Conservation (phyloP, 108 stramenopile species). For the Pseudonitzschia pungens region DNA sequence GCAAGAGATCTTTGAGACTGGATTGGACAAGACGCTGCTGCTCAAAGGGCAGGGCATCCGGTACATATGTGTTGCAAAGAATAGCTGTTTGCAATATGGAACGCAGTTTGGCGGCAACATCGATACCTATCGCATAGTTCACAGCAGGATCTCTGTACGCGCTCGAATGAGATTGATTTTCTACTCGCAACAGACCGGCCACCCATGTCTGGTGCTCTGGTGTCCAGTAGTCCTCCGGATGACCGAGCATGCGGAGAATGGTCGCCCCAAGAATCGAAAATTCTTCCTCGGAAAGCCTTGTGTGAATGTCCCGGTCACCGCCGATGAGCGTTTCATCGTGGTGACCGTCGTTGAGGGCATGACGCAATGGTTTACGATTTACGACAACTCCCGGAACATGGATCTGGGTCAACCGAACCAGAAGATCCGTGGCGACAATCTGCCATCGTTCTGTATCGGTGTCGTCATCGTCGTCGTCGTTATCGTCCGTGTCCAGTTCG, state of each 20-base stretch:
- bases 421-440: conserved; percentile 7
- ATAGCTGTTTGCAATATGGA: conserved; percentile 6
- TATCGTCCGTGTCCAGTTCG: neutral
- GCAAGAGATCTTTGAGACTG: neutral
- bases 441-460: neutral
- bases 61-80: conserved; percentile 13
- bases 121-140: too few species aligned
- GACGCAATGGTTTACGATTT: too few species aligned
- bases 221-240: conserved; percentile 20
- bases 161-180: neutral
- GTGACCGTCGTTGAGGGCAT: too few species aligned
- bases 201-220: conserved; percentile 17
- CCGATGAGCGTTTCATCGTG: neutral
- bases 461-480: conserved; percentile 1
- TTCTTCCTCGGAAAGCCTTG: neutral
- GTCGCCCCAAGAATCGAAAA: conserved; percentile 17
- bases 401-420: conserved; percentile 15
- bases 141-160: too few species aligned
- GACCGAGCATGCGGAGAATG: conserved; percentile 15
- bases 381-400: neutral
- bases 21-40: neutral
- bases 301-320: neutral
- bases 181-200: neutral
- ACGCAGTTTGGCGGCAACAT: conserved; percentile 3
- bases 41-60: neutral